Conservation (phyloP, 2,329 filamentous ascomycete species). For the Chaetoscypha palmicola region DNA sequence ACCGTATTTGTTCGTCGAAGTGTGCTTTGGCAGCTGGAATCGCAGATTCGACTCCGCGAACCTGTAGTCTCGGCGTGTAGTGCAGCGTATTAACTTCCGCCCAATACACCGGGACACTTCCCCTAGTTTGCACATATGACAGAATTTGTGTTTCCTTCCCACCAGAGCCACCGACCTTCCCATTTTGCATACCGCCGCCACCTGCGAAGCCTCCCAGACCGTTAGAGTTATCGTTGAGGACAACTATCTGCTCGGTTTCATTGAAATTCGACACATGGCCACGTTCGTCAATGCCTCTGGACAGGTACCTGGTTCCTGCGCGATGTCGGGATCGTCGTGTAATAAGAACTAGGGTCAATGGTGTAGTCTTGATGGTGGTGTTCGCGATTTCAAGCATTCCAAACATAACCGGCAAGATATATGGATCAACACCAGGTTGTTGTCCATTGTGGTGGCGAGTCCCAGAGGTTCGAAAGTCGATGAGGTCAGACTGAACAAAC, state of each 20-base stretch:
- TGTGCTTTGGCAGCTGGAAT: conserved; percentile 74
- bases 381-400: conserved; percentile 90
- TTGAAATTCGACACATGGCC: conserved; percentile 99
- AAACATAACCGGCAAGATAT: conserved; percentile 91
- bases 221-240: conserved; percentile 74
- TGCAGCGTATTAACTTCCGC: conserved; percentile 88
- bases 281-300: conserved; percentile 84
- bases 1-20: conserved; percentile 84
- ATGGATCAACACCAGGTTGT: conserved; percentile 77
- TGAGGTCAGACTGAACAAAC: conserved; percentile 84
- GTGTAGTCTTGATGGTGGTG: conserved; percentile 76
- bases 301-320: conserved; percentile 90
- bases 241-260: conserved; percentile 88
- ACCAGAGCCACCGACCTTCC: conserved; percentile 50
- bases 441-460: conserved; percentile 58
- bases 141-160: conserved; percentile 79
- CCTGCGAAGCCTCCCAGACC: conserved; percentile 76
- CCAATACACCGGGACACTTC: conserved; percentile 95
- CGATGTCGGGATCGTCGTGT: conserved; percentile 83
- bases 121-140: conserved; percentile 92
- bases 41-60: conserved; percentile 77
- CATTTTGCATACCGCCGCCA: conserved; percentile 67
- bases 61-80: conserved; percentile 85
- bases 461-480: conserved; percentile 69
- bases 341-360: conserved; percentile 79